Percentiles rank a stretch among this genome's conserved stretches.
Evolutionary conservation across 192 early-diverging fungal genomes (phyloP).

Genomic region (Kappamyces sp.): DNA sequence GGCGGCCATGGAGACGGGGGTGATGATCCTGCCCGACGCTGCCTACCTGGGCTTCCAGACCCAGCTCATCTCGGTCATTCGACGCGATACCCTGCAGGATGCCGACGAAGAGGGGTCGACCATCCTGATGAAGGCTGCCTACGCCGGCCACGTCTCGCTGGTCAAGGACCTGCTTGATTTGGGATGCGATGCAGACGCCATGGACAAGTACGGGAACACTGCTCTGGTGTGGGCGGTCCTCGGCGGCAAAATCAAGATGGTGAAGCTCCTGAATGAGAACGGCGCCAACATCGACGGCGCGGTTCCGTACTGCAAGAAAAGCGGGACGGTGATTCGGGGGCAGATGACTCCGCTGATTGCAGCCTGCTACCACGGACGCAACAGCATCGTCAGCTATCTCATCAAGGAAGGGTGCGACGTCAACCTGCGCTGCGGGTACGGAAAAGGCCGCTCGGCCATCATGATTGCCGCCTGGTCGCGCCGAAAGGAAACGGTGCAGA

Average conservation of each 20-base stretch:
- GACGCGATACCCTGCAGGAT: slow-evolving; percentile 3
- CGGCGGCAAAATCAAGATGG: slow-evolving; percentile 24
- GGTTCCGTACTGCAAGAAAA: neutral
- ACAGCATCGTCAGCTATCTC: slow-evolving; percentile 29
- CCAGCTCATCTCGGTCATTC: neutral
- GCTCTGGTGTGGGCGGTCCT: slow-evolving; percentile 38
- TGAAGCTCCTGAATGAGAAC: slow-evolving; percentile 24
- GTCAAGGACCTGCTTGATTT: slow-evolving; percentile 18
- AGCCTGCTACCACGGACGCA: slow-evolving; percentile 30
- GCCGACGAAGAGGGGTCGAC: slow-evolving; percentile 32
- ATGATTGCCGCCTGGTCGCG: slow-evolving; percentile 46
- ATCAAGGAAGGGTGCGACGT: slow-evolving; percentile 35
- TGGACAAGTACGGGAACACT: slow-evolving; percentile 29
- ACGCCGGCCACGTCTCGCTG: slow-evolving; percentile 29
- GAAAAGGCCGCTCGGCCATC: slow-evolving; percentile 28
- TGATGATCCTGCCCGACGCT: slow-evolving; percentile 13
- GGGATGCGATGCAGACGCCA: slow-evolving; percentile 22
- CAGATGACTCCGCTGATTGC: slow-evolving; percentile 39
- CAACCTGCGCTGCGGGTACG: slow-evolving; percentile 27
- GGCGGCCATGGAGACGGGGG: neutral
- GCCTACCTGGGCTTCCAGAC: slow-evolving; percentile 27
- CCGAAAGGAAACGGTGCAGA: slow-evolving; percentile 22
- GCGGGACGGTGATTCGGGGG: no score
- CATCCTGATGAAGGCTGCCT: slow-evolving; percentile 47
- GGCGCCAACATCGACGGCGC: slow-evolving; percentile 17